phyloP scores from a whole-genome alignment of 441 rosid species.

The California macrophylla region DNA sequence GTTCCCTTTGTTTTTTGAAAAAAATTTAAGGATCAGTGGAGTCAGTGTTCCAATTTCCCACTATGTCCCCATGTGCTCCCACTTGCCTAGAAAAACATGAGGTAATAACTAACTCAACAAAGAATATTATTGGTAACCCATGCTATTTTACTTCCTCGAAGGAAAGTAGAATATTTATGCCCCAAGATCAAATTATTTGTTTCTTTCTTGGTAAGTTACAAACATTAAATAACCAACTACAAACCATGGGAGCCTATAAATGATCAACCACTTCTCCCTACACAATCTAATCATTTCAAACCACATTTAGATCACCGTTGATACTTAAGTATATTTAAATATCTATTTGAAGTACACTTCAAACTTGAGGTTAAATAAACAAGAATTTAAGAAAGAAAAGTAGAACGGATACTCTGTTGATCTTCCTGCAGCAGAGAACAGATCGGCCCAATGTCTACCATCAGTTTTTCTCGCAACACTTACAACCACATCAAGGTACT shows the following conservation, averaged over 20 bases:
- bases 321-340: background rate
- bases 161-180: background rate
- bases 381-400: conserved; percentile 7
- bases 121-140: background rate
- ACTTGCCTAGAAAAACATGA: background rate
- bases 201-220: background rate
- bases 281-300: background rate
- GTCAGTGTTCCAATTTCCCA: background rate
- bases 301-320: background rate
- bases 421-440: conserved; percentile 93
- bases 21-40: background rate
- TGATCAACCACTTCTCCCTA: background rate
- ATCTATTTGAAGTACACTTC: background rate
- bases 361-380: conserved; percentile 4
- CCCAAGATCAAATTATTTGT: background rate
- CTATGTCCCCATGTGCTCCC: background rate
- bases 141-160: background rate
- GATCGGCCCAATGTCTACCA: conserved; percentile 96
- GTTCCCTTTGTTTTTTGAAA: background rate
- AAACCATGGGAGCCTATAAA: background rate
- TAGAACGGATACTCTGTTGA: conserved; percentile 70
- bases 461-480: conserved; percentile 98
- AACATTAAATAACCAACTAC: background rate
- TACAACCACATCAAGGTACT: conserved; percentile 90
- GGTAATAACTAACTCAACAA: background rate